Base-by-base conservation (phyloP, 2,329 filamentous ascomycete genomes). In the Trichoderma endophyticum region DNA sequence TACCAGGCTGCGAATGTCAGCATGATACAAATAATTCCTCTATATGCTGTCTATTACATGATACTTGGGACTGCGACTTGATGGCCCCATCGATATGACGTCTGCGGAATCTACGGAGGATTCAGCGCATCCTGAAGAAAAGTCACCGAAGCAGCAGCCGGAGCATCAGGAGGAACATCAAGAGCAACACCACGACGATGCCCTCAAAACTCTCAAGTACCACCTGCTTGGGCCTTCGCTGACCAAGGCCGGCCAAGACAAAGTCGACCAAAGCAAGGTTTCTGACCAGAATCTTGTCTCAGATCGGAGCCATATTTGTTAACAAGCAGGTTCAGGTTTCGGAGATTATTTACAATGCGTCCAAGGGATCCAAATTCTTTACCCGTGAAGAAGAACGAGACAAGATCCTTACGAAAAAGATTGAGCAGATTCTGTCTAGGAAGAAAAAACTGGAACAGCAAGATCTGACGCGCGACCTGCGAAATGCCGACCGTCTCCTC, bases 361-460 rank as follows among this genome's bases (percentile, higher is more conserved):
- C 94, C 18, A 98, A 97, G 80, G 96, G 96, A 62, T 97, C 94
- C 75, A 98, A 97, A 80, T 99, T 92, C 84, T 99, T 98, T 86
- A 93, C 92, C 76, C 93, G 95, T 73, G 96, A 99, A 81, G 92
- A 97, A 79, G 87, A 84, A 71, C 92, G 91, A 77, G 95, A 98
- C 83, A 91, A 92, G 77, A 86, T 89, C 59, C 87, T 98, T 24
- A 98, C 95, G 0, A 86, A 91, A 71, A 98, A 97, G 81, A 98
- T 98, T 76, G 89, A 91, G 68, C 87, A 89, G 56, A 95, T 98
- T 71, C 81, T 96, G 57, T 86, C 87, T 14, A 92, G 91, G 78
- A 97, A 97, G 80, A 84, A 85, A 3, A 88, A 90, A 70, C 87
- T 98, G 6, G 92, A 97, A 75, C 90, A 88, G 62, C 83, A 92